These are phyloP conservation scores for Lasiosphaeria miniovina DNA, from an alignment of 495 filamentous ascomycete species.

Conservation along the genomic window DNA sequence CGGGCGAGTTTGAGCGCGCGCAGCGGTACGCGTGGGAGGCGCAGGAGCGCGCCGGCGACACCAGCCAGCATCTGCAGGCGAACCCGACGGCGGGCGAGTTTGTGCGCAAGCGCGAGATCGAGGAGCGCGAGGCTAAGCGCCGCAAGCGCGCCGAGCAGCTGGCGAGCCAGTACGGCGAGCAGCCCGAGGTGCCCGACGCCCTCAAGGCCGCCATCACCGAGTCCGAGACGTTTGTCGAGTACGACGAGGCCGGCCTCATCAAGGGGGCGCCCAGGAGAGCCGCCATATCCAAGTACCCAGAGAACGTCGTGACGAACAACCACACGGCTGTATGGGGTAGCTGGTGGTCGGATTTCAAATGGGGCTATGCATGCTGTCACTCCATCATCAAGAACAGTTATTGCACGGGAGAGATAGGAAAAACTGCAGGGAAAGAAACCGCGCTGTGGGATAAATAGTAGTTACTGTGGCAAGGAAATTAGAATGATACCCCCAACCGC, in stretches of 20 bases:
- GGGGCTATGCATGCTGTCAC: conserved; percentile 97
- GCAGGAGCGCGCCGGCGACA: conserved; percentile 73
- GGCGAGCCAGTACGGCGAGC: conserved; percentile 80
- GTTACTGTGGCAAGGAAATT: conserved; percentile 1
- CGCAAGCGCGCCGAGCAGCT: conserved; percentile 67
- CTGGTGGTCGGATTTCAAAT: conserved; percentile 93
- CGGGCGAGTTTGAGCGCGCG: conserved; percentile 88
- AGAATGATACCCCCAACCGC: conserved; percentile 27
- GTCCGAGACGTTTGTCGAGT: conserved; percentile 89
- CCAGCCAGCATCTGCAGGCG: conserved; percentile 83
- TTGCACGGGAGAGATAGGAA: conserved; percentile 88
- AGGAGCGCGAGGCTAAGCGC: conserved; percentile 66
- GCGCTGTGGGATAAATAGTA: conserved; percentile 28
- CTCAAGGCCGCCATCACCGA: conserved; percentile 69
- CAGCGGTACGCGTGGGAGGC: conserved; percentile 92
- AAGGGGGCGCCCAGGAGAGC: conserved; percentile 78
- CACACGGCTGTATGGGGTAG: conserved; percentile 93
- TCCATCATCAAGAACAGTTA: conserved; percentile 93
- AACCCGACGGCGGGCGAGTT: conserved; percentile 93
- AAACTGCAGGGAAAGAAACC: conserved; percentile 44
- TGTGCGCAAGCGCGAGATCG: conserved; percentile 70
- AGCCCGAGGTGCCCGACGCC: conserved; percentile 60
- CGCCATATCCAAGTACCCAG: conserved; percentile 83
- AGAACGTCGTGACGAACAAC: conserved; percentile 86
- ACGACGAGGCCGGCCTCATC: conserved; percentile 83